phyloP scores from a whole-genome alignment of 805 yeast genomes.

The Maudiozyma pseudohumilis region DNA sequence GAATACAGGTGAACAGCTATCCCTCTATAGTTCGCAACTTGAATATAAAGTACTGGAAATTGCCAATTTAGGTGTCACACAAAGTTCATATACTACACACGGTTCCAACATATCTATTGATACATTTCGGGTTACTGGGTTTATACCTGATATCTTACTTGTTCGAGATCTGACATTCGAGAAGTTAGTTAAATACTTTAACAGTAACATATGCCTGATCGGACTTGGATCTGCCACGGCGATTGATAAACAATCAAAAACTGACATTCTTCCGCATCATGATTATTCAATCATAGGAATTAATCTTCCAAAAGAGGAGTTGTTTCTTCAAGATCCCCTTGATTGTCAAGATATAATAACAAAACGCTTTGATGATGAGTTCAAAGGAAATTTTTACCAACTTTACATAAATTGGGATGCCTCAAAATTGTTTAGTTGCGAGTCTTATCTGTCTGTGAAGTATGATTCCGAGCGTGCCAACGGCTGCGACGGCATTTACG shows the following conservation, averaged over 20 bases:
- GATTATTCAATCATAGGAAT: constrained; percentile 57
- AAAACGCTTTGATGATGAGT: constrained; percentile 11
- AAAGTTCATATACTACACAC: constrained; percentile 46
- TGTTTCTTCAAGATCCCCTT: constrained; percentile 38
- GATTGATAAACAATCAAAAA: background rate
- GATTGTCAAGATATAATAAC: constrained; percentile 5
- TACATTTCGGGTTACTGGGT: constrained; percentile 54
- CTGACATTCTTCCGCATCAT: constrained; percentile 39
- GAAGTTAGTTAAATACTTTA: constrained; percentile 14
- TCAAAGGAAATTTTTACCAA: constrained; percentile 35
- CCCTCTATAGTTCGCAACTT: constrained; percentile 10
- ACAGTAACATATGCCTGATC: constrained; percentile 31
- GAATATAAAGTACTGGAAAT: constrained; percentile 47
- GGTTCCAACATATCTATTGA: constrained; percentile 78
- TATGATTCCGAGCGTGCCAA: constrained; percentile 19
- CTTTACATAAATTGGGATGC: constrained; percentile 65
- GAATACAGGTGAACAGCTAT: constrained; percentile 7
- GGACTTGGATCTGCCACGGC: constrained; percentile 42
- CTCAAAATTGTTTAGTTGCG: constrained; percentile 13
- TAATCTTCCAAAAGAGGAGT: constrained; percentile 8
- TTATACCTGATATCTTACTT: constrained; percentile 54
- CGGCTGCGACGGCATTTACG: constrained; percentile 13
- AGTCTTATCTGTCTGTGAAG: constrained; percentile 22
- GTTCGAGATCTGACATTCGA: constrained; percentile 28
- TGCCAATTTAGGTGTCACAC: constrained; percentile 54